A percentile compares a stretch with the other conserved stretches of the same genome.
Conservation (phyloP, 768 basidiomycete genomes). For the Termitomyces sp. region DNA sequence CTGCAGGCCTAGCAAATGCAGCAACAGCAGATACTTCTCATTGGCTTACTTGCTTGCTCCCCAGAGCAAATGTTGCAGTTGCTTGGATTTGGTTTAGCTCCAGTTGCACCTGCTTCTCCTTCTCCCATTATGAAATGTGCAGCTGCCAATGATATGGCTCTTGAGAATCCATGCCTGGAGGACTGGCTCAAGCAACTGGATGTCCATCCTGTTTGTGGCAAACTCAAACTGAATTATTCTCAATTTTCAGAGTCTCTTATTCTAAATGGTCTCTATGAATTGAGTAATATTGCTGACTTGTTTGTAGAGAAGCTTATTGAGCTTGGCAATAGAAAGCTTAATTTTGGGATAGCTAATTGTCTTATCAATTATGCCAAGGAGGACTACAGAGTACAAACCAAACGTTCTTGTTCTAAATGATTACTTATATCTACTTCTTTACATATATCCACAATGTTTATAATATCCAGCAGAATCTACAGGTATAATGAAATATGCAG, state of each 20-base stretch:
- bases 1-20: neutral
- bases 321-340: neutral
- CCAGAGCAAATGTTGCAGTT: neutral
- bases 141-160: too few relatives aligned
- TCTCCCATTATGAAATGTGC: neutral
- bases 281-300: neutral
- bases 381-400: too few relatives aligned
- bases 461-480: slow-evolving; percentile 15
- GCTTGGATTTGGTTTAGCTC: neutral
- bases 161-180: neutral
- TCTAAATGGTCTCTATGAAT: neutral
- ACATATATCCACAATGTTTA: slow-evolving; percentile 16
- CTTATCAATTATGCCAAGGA: neutral
- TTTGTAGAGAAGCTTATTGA: neutral
- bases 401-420: too few relatives aligned
- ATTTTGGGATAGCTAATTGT: neutral
- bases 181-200: neutral
- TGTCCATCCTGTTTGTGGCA: neutral
- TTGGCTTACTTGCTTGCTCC: neutral
- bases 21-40: neutral
- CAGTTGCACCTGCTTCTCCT: neutral
- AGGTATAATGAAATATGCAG: slow-evolving; percentile 15
- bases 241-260: neutral
- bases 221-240: neutral
- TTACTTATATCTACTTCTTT: too few relatives aligned